A percentile compares a stretch with the other conserved stretches of the same genome.
Evolutionary conservation across 2,329 filamentous ascomycete species (phyloP).

Genomic region (Paracoccidioides lutzii): DNA sequence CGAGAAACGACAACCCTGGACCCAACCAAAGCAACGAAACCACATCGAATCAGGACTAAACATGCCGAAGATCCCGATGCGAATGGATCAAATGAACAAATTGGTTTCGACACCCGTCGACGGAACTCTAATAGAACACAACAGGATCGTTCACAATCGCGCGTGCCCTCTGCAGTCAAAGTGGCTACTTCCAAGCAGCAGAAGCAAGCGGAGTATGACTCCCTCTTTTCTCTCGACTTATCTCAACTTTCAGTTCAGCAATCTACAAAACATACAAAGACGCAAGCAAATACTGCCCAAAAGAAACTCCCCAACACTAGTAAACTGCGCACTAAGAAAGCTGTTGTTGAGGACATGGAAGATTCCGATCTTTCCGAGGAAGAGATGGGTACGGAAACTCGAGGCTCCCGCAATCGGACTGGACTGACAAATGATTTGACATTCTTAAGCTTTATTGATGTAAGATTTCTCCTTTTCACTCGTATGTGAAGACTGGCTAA

Average conservation of each 20-base stretch:
- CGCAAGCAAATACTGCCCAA: conserved; percentile 5
- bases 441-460: conserved; percentile 42
- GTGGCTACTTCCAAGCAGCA: background rate
- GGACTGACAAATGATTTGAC: conserved; percentile 33
- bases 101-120: background rate
- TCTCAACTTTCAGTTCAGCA: background rate
- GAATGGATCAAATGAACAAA: background rate
- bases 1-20: background rate
- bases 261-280: background rate
- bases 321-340: conserved; percentile 29
- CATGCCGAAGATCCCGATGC: background rate
- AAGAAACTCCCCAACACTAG: conserved; percentile 26
- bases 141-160: background rate
- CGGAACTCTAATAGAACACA: background rate
- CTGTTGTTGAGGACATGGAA: conserved; percentile 22
- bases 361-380: conserved; percentile 18
- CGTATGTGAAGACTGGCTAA: conserved; percentile 2
- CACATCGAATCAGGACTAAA: background rate
- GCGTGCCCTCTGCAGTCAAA: background rate
- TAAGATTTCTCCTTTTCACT: conserved; percentile 13
- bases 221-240: conserved; percentile 11
- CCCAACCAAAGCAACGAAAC: background rate
- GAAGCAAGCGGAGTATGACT: conserved; percentile 9
- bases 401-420: conserved; percentile 18
- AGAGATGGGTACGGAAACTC: conserved; percentile 14